Evolutionary conservation across 805 yeast genomes (phyloP).

Genomic region (Yamadazyma akitaensis): DNA sequence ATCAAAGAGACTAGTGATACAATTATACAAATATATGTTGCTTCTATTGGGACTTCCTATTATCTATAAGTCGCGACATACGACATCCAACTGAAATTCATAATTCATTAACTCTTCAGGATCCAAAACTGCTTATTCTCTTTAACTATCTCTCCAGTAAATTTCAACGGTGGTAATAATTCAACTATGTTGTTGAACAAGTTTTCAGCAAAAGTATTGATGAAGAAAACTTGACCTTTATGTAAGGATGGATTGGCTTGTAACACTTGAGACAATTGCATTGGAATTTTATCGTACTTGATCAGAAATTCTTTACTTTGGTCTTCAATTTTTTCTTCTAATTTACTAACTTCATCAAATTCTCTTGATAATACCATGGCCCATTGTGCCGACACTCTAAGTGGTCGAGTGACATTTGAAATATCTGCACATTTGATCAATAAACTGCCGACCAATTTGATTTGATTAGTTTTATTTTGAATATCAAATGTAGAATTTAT

Average conservation of each 20-base stretch:
- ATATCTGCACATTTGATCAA: slow-evolving; percentile 94
- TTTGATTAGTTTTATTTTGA: slow-evolving; percentile 16
- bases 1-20: no score
- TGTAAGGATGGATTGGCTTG: slow-evolving; percentile 48
- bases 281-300: slow-evolving; percentile 37
- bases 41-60: neutral
- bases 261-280: slow-evolving; percentile 42
- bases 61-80: neutral
- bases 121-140: slow-evolving; percentile 59
- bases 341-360: slow-evolving; percentile 59
- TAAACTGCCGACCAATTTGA: slow-evolving; percentile 55
- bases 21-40: no score
- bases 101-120: neutral
- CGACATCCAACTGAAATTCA: neutral
- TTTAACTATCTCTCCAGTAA: slow-evolving; percentile 50
- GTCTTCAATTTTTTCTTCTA: slow-evolving; percentile 37
- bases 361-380: slow-evolving; percentile 77
- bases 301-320: slow-evolving; percentile 5
- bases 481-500: slow-evolving; percentile 1
- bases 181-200: slow-evolving; percentile 65
- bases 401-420: slow-evolving; percentile 84
- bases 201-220: slow-evolving; percentile 73
- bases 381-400: slow-evolving; percentile 78
- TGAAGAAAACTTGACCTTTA: slow-evolving; percentile 79
- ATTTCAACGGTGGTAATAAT: slow-evolving; percentile 58